These are phyloP conservation scores for Podospora australis DNA, from an alignment of 495 filamentous ascomycete genomes.

Conservation along the genomic window DNA sequence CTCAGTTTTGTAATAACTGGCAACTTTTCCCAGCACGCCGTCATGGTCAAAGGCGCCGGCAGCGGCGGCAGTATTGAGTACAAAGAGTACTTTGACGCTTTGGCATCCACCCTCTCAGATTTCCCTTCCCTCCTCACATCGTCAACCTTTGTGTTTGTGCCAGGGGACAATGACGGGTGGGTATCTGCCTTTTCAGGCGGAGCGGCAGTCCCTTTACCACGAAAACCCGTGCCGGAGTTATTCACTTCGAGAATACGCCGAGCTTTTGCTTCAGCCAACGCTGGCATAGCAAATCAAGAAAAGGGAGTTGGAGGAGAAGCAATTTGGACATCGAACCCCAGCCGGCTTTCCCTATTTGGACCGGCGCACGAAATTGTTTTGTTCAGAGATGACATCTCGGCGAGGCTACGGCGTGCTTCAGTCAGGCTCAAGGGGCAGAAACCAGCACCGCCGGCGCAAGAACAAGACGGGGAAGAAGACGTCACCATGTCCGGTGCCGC, in stretches of 20 bases:
- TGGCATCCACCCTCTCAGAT: constrained; percentile 77
- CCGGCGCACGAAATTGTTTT: constrained; percentile 78
- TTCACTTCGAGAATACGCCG: constrained; percentile 80
- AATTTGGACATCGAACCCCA: constrained; percentile 83
- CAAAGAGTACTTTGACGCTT: constrained; percentile 85
- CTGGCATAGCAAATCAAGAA: no score
- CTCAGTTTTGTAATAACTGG: constrained; percentile 74
- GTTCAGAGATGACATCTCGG: constrained; percentile 77
- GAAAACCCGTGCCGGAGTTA: constrained; percentile 68
- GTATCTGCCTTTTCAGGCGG: constrained; percentile 75
- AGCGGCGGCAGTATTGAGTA: constrained; percentile 78
- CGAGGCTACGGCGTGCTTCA: constrained; percentile 65
- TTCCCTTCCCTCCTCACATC: constrained; percentile 74
- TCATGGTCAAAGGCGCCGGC: constrained; percentile 59
- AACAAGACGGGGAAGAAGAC: constrained; percentile 22
- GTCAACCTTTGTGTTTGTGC: constrained; percentile 84
- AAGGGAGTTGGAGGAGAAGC: constrained; percentile 54
- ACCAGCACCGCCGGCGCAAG: constrained; percentile 6
- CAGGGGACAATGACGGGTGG: constrained; percentile 96
- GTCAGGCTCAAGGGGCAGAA: constrained; percentile 49
- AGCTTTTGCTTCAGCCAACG: constrained; percentile 70
- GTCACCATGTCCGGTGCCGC: constrained; percentile 29
- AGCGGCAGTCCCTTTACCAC: constrained; percentile 67
- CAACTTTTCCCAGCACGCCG: constrained; percentile 71
- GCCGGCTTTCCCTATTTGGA: constrained; percentile 74